These are phyloP conservation scores for Cladophialophora immunda DNA, from an alignment of 2,329 filamentous ascomycete genomes.

Conservation along the genomic window DNA sequence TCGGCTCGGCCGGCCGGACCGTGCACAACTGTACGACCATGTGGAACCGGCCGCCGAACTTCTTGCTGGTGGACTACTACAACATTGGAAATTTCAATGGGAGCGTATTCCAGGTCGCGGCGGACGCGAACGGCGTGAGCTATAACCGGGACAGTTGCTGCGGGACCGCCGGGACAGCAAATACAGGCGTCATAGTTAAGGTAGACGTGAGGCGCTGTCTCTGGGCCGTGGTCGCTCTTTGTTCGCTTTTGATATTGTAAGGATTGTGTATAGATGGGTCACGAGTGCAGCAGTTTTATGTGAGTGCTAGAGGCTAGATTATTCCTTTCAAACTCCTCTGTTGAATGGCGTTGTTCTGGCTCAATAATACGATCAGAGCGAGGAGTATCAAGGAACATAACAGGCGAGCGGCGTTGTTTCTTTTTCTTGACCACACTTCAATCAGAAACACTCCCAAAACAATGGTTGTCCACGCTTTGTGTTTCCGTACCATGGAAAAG, in stretches of 20 bases:
- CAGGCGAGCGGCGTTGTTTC: not conserved
- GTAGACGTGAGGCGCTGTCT: not conserved
- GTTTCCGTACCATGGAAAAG: no score
- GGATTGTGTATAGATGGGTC: not conserved
- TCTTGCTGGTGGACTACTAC: constrained; percentile 87
- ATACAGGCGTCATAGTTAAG: not conserved
- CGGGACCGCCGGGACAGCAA: constrained; percentile 32
- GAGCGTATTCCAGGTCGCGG: constrained; percentile 79
- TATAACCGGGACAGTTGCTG: constrained; percentile 61
- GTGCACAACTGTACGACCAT: constrained; percentile 68
- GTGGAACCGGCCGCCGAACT: constrained; percentile 77
- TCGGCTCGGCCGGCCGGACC: constrained; percentile 71
- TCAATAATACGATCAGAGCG: not conserved
- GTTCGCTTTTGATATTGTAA: not conserved
- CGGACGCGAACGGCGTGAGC: constrained; percentile 74
- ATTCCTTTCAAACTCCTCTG: not conserved
- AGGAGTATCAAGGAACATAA: not conserved
- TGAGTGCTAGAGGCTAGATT: not conserved
- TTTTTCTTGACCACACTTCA: not conserved
- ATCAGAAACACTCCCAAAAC: not conserved
- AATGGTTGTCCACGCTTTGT: not conserved
- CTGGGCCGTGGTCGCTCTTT: not conserved
- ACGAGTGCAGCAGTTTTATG: not conserved
- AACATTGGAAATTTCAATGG: constrained; percentile 74
- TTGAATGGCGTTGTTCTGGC: not conserved